Evolutionary conservation across 805 yeast species (phyloP).

Genomic region (Saturnispora hagleri): DNA sequence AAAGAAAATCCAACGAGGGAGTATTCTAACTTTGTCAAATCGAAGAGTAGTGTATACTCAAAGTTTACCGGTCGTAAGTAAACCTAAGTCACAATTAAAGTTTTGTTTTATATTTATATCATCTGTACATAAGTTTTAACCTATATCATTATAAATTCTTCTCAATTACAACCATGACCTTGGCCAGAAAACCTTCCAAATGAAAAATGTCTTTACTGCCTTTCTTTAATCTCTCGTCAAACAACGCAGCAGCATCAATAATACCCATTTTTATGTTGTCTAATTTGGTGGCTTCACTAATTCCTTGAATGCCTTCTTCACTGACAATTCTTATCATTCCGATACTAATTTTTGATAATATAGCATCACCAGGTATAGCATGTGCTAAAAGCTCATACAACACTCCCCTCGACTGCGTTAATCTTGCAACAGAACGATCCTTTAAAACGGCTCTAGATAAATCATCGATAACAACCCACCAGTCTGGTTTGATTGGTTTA

Average conservation of each 20-base stretch:
- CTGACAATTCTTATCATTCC: slow-evolving; percentile 25
- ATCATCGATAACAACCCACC: slow-evolving; percentile 73
- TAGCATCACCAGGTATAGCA: slow-evolving; percentile 83
- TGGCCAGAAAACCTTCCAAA: slow-evolving; percentile 88
- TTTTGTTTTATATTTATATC: not conserved
- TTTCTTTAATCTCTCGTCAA: slow-evolving; percentile 77
- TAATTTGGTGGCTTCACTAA: not conserved
- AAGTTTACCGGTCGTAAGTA: slow-evolving; percentile 25
- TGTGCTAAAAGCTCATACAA: slow-evolving; percentile 83
- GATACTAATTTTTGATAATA: slow-evolving; percentile 50
- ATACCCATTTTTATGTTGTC: slow-evolving; percentile 34
- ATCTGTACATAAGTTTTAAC: slow-evolving; percentile 2
- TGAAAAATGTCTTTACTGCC: slow-evolving; percentile 91
- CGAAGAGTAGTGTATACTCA: slow-evolving; percentile 45
- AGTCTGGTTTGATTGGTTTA: slow-evolving; percentile 65
- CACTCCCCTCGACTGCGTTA: slow-evolving; percentile 53
- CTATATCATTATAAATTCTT: slow-evolving; percentile 31
- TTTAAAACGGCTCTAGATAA: slow-evolving; percentile 51
- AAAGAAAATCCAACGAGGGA: slow-evolving; percentile 57
- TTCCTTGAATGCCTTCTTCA: slow-evolving; percentile 14
- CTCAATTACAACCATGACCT: slow-evolving; percentile 61
- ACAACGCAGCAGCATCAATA: slow-evolving; percentile 51
- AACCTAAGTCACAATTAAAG: not conserved
- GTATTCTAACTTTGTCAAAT: slow-evolving; percentile 44
- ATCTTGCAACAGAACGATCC: slow-evolving; percentile 54